Evolutionary conservation across 495 filamentous ascomycete genomes (phyloP).

Genomic region (Eremomyces bilateralis): DNA sequence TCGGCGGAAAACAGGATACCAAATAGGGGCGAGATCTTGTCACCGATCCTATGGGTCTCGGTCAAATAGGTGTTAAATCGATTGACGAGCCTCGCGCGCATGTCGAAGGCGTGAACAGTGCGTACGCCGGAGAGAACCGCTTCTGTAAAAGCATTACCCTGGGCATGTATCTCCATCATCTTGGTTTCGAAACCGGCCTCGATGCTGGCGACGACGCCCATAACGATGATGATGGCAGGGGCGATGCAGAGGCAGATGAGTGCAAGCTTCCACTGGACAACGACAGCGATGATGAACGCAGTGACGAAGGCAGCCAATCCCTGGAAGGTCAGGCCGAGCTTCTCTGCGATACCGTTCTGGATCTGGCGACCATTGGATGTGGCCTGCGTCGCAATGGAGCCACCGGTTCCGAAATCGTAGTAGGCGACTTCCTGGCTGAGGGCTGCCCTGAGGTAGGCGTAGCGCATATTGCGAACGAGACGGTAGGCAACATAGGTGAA

Average conservation of each 20-base stretch:
- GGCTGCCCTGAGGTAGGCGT: background rate
- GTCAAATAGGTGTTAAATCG: background rate
- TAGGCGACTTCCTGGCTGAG: background rate
- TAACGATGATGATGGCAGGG: background rate
- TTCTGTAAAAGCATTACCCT: background rate
- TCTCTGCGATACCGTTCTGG: slow-evolving; percentile 24
- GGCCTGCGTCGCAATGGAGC: background rate
- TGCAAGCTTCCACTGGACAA: slow-evolving; percentile 16
- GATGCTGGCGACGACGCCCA: background rate
- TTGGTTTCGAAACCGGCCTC: background rate
- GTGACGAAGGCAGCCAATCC: slow-evolving; percentile 15
- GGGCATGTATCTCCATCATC: background rate
- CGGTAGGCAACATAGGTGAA: background rate
- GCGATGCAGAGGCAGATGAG: background rate
- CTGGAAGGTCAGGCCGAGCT: slow-evolving; percentile 14
- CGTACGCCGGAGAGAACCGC: background rate
- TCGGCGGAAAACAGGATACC: background rate
- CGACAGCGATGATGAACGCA: slow-evolving; percentile 17
- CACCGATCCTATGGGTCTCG: background rate
- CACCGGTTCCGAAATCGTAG: background rate
- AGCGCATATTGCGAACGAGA: slow-evolving; percentile 7
- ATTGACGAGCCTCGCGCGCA: background rate
- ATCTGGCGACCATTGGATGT: slow-evolving; percentile 14
- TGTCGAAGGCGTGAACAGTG: background rate
- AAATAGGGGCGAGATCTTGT: background rate